These are phyloP conservation scores for Fraxinus baroniana DNA, from an alignment of 305 asterid species.

Conservation along the genomic window DNA sequence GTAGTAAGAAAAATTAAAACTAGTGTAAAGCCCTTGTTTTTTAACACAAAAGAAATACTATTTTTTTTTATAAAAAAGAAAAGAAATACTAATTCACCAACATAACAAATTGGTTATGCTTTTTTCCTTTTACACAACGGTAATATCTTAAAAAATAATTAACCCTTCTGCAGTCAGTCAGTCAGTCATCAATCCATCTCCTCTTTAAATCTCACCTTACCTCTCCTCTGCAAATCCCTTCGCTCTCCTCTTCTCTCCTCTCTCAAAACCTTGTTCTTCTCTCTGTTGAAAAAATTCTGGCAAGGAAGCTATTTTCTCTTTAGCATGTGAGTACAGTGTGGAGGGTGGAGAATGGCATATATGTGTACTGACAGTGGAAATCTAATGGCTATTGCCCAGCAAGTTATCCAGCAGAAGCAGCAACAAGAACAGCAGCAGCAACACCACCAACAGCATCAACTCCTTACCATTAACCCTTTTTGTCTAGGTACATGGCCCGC, in stretches of 20 bases:
- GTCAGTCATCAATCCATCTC: neutral
- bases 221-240: neutral
- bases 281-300: neutral
- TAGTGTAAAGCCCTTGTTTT: no score
- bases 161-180: neutral
- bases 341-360: conserved; percentile 63
- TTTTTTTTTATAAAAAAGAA: no score
- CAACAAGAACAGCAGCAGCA: conserved; percentile 77
- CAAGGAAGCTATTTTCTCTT: neutral
- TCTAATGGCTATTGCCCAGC: conserved; percentile 96
- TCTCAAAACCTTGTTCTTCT: neutral
- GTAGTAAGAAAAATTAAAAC: no score
- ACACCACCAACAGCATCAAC: conserved; percentile 46
- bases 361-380: conserved; percentile 95
- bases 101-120: no score
- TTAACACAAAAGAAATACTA: no score
- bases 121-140: neutral
- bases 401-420: conserved; percentile 87
- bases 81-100: no score
- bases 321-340: neutral
- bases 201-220: neutral
- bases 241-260: neutral
- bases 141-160: neutral
- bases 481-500: conserved; percentile 50
- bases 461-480: conserved; percentile 49